Evolutionary conservation across 208 protist genomes (phyloP).

Genomic region (Leishmania turanica): DNA sequence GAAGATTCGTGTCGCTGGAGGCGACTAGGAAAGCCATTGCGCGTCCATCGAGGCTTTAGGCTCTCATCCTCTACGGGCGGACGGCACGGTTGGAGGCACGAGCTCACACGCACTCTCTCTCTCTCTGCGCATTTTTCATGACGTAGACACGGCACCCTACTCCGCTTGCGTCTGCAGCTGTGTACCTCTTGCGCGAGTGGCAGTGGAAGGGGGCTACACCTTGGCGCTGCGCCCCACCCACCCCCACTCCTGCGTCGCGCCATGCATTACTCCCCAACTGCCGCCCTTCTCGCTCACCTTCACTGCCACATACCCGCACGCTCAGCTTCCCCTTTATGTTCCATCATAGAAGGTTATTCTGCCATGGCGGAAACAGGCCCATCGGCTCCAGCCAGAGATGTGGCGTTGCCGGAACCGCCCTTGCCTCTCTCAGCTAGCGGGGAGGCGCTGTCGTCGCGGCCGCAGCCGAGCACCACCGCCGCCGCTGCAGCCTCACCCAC

Average conservation of each 20-base stretch:
- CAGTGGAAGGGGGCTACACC: not conserved
- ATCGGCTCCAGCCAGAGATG: not conserved
- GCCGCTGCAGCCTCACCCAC: slow-evolving; percentile 3
- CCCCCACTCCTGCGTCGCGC: not conserved
- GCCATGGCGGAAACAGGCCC: not conserved
- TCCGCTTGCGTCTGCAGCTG: not conserved
- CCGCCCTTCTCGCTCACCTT: not conserved
- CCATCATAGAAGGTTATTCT: not conserved
- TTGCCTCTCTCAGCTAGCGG: not conserved
- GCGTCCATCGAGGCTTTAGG: not conserved
- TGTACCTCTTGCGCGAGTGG: not conserved
- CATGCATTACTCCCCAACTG: not conserved
- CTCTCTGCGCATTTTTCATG: not conserved
- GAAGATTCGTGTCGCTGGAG: not conserved
- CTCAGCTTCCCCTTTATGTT: not conserved
- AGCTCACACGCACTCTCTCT: not conserved
- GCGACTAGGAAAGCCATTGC: not conserved
- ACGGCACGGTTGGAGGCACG: not conserved
- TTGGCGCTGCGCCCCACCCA: not conserved
- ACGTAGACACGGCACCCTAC: not conserved
- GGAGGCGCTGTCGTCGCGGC: not conserved
- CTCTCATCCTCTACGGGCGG: not conserved
- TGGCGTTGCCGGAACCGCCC: not conserved
- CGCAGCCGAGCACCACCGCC: not conserved
- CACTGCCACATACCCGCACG: not conserved